Evolutionary conservation across 768 basidiomycete species (phyloP), one percentile per base, ranked within the genome.

Genomic region (Austroboletus eburneus): DNA sequence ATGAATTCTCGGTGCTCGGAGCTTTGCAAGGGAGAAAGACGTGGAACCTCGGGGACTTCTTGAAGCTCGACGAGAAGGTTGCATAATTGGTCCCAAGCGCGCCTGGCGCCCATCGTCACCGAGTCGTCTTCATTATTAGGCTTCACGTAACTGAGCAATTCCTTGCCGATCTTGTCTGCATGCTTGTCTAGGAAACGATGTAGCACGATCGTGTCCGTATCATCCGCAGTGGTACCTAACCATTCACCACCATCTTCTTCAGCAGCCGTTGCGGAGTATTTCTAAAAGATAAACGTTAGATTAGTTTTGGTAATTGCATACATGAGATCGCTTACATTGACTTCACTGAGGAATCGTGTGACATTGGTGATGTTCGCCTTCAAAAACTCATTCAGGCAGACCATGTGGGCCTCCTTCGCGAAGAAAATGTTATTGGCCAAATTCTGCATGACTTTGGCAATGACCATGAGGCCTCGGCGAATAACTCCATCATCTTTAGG

Each of bases 401-500:
- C 80, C 88, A 93, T 91, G 57, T 91, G 83, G 4, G 81, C 78
- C 57, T 95, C 92, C 64, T 93, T 93, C 10, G 87, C 90, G 55
- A 95, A 95, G 58, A 90, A 82, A 40, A 94, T 85, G 56, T 96
- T 95, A 68, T 96, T 97, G 17, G 92, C 92, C 24, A 96, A 68
- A 58, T 91, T 93, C 66, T 95, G 92, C 38, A 96, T 83, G 46
- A 94, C 83, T 69, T 94, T 96, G 36, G 91, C 88, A 52, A 96
- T 85, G 39, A 88, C 71, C 75, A 89, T 84, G 13, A 95, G 71
- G 16, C 89, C 91, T 34, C 87, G 81, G 16, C 88, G 83, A 43
- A 88, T 74, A 23, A 77, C 72, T 5, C 59, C 56, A 30, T 77
- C 73, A 30, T 84, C 85, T 49, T 76, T 74, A 0, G 88, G 86